Base-by-base conservation (phyloP, 768 basidiomycete genomes). In the Hypsizygus marmoreus region DNA sequence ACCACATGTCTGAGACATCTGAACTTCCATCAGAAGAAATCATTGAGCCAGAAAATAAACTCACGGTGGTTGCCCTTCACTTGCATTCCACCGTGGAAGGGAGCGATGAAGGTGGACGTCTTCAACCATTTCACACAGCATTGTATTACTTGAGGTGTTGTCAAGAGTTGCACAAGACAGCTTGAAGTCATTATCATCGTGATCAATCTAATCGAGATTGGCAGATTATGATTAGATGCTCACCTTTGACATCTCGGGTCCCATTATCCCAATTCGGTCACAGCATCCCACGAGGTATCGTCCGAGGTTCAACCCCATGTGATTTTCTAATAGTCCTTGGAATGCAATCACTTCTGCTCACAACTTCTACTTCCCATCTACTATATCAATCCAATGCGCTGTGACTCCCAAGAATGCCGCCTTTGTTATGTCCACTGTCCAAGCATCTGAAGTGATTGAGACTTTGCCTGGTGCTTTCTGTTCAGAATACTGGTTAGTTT, bases 1-100 rank as follows among this genome's bases (percentile, higher is more conserved):
- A 62, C 31, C 13, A 66, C 58, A 45, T 68, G 67, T 6, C 45
- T 62, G 1, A 67, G 47, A 45, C 65, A 67, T 28, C 58, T 63
- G n/a, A n/a, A n/a, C n/a, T n/a, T n/a, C n/a, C n/a, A n/a, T n/a
- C n/a, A n/a, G n/a, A n/a, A n/a, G n/a, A n/a, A n/a, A n/a, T n/a
- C n/a, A n/a, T n/a, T n/a, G n/a, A n/a, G n/a, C n/a, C n/a, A n/a
- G n/a, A n/a, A n/a, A n/a, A n/a, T n/a, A n/a, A n/a, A n/a, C n/a
- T n/a, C n/a, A n/a, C n/a, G n/a, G n/a, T n/a, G n/a, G n/a, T n/a
- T n/a, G n/a, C n/a, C n/a, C n/a, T n/a, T n/a, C n/a, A n/a, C n/a
- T n/a, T n/a, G 45, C 30, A 17, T 36, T 24, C 47, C 62, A 62
- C 20, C 26, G 25, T 14, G 20, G 4, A 3, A 57, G 43, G 11